Evolutionary conservation across 352 stramenopile species (phyloP).

Genomic region (Phytophthora pini): DNA sequence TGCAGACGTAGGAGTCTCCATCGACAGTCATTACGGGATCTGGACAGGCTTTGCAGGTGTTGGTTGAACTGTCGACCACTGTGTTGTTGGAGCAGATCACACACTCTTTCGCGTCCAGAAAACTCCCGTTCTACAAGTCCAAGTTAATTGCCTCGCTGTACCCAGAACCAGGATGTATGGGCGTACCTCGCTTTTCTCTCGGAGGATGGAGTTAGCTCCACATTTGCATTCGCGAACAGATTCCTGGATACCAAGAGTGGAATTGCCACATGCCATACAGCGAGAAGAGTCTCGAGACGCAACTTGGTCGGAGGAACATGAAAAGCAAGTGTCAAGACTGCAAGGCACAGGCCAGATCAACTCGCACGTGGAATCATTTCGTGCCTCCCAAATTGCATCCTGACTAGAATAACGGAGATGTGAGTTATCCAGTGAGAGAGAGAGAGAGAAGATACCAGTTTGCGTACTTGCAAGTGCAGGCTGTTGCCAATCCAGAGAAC

Average conservation of each 20-base stretch:
- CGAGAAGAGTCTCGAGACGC: slow-evolving; percentile 47
- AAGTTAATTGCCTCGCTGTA: slow-evolving; percentile 5
- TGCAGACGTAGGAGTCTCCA: slow-evolving; percentile 47
- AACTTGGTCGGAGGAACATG: slow-evolving; percentile 45
- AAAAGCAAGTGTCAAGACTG: slow-evolving; percentile 48
- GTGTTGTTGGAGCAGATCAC: slow-evolving; percentile 52
- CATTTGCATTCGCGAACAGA: slow-evolving; percentile 60
- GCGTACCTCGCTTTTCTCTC: slow-evolving; percentile 58
- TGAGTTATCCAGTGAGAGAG: slow-evolving; percentile 2
- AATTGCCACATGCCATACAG: slow-evolving; percentile 70
- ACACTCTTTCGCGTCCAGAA: slow-evolving; percentile 72
- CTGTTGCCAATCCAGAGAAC: slow-evolving; percentile 31
- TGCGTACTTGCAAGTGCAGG: slow-evolving; percentile 56
- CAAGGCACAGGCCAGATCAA: slow-evolving; percentile 74
- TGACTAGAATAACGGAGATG: slow-evolving; percentile 12
- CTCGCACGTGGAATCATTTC: slow-evolving; percentile 47
- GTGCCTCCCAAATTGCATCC: slow-evolving; percentile 25
- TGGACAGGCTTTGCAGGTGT: slow-evolving; percentile 71
- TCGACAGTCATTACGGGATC: slow-evolving; percentile 82
- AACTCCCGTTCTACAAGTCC: slow-evolving; percentile 51
- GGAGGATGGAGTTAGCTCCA: slow-evolving; percentile 46
- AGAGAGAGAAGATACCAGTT: slow-evolving; percentile 1
- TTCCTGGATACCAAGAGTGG: slow-evolving; percentile 51
- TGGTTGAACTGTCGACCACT: slow-evolving; percentile 37
- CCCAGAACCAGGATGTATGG: not conserved